Percentiles rank a stretch among this genome's conserved stretches.
These are phyloP conservation scores for Haplosporangium sp. DNA, from an alignment of 371 early-diverging fungal genomes.

Conservation along the genomic window DNA sequence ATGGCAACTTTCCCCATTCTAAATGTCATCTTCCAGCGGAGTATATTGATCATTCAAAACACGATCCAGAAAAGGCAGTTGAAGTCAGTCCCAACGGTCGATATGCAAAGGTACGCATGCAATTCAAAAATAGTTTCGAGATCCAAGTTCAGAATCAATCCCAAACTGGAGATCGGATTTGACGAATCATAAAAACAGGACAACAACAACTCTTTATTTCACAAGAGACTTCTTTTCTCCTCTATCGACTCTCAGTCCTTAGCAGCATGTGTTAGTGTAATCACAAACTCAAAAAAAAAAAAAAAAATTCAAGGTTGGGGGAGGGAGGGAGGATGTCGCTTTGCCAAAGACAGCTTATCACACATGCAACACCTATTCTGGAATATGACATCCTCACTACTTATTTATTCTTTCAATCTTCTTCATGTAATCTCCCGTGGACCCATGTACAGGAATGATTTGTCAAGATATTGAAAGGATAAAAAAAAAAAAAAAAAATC, in stretches of 20 bases:
- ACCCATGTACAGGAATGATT: background rate
- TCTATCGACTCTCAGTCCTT: background rate
- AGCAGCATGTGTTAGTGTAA: no score
- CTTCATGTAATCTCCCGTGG: background rate
- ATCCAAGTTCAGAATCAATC: no score
- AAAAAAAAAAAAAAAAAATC: slow-evolving; percentile 1
- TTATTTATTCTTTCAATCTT: background rate
- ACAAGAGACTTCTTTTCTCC: background rate
- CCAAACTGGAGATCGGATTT: background rate
- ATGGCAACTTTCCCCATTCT: background rate
- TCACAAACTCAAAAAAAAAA: no score
- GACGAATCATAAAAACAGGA: background rate
- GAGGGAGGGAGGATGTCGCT: no score
- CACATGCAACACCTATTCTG: no score
- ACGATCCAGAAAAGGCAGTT: slow-evolving; percentile 75
- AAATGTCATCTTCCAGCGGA: slow-evolving; percentile 18
- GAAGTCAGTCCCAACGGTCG: slow-evolving; percentile 78
- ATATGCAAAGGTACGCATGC: slow-evolving; percentile 70
- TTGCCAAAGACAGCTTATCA: no score
- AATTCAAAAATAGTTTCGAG: background rate
- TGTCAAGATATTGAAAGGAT: background rate
- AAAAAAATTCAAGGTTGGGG: no score
- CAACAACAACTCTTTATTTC: background rate
- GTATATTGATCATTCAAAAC: slow-evolving; percentile 58
- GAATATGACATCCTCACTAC: no score